Base-by-base conservation (phyloP, 1,284 basidiomycete genomes). In the Mycena citricolor region DNA sequence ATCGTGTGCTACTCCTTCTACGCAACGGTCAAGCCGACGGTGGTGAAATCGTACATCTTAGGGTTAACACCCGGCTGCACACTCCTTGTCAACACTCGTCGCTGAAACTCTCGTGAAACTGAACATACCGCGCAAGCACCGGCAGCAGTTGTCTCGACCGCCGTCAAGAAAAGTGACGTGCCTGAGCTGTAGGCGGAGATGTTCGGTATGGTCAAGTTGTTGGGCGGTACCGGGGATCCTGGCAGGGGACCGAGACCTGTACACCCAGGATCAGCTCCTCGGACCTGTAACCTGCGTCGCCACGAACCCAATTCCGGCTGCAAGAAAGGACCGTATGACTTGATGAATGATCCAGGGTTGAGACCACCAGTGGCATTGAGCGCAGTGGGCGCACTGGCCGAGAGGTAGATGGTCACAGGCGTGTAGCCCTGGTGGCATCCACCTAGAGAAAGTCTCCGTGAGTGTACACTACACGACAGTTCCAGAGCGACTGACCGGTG, bases 351-450 rank as follows among this genome's bases (percentile, higher is more conserved):
- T 13, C 44, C 44, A 0, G 25, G 24, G 8, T 26, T 13, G 8
- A 47, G 25, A 4, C 14, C 26, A 5, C 45, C 45, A 14, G 35
- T 42, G 3, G 34, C 4, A 17, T 47, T 42, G 16, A 47, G n/a
- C 6, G 21, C 20, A 13, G 39, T 33, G 4, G 45, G 45, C 8
- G 22, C 39, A 13, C 22, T 16, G 5, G 17, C 39, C 6, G 45
- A 42, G 20, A 47, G 45, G 24, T 26, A 47, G 13, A 47, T 13
- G 3, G 39, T 47, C 23, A 47, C 39, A 21, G 45, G 39, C 1
- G 45, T 47, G 19, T 47, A 47, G 8, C 45, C 45, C 21, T 32
- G 34, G 16, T 47, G 26, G 39, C 45, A 47, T 32, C 32, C n/a
- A n/a, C n/a, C n/a, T n/a, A n/a, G n/a, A n/a, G n/a, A n/a, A n/a